Percentiles rank a stretch among this genome's conserved stretches.
phyloP scores from a whole-genome alignment of 1,284 basidiomycete genomes.

The Ustilago shanxiensis region DNA sequence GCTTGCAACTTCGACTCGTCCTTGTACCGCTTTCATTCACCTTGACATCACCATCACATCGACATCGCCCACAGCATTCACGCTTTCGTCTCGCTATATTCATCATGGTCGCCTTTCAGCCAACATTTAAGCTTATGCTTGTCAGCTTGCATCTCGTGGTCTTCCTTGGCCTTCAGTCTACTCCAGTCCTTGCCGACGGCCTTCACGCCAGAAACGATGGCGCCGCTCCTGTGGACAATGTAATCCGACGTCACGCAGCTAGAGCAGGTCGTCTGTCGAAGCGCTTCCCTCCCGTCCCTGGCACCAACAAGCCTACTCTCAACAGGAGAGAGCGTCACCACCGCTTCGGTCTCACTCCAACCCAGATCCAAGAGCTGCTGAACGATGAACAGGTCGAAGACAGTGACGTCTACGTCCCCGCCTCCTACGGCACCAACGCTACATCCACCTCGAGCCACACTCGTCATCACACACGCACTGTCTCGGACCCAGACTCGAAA shows the following conservation, averaged over 20 bases:
- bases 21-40: background rate
- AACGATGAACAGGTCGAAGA: constrained; percentile 15
- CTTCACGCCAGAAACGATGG: constrained; percentile 5
- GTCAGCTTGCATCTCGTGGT: constrained; percentile 38
- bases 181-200: constrained; percentile 19
- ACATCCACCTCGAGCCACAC: constrained; percentile 15
- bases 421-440: constrained; percentile 15
- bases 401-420: constrained; percentile 8
- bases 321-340: constrained; percentile 21
- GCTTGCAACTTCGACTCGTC: background rate
- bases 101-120: constrained; percentile 40
- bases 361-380: constrained; percentile 27
- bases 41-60: background rate
- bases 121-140: constrained; percentile 38
- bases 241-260: constrained; percentile 37
- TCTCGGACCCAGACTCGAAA: constrained; percentile 9
- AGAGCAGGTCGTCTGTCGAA: constrained; percentile 38
- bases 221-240: constrained; percentile 13
- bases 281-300: constrained; percentile 18
- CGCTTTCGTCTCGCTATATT: background rate
- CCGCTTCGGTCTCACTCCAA: constrained; percentile 25
- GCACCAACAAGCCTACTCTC: constrained; percentile 1
- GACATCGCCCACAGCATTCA: background rate
- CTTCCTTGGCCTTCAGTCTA: constrained; percentile 15
- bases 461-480: constrained; percentile 10